phyloP scores from a whole-genome alignment of 116 monocot species.

The Papilionanthe hybrid region DNA sequence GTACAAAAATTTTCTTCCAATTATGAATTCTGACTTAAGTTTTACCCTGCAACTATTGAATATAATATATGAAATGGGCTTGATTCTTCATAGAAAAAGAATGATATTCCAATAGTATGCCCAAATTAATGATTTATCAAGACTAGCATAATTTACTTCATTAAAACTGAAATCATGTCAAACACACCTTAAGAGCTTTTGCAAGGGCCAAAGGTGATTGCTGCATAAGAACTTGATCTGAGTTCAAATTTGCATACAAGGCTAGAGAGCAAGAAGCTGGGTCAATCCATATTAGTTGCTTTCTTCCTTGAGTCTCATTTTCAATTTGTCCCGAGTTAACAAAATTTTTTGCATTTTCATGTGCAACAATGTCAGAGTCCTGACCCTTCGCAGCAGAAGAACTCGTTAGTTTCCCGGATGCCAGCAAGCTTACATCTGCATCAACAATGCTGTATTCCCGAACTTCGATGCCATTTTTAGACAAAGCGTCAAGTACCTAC shows the following conservation, averaged over 20 bases:
- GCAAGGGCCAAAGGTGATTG: constrained; percentile 90
- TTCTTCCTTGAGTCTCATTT: constrained; percentile 22
- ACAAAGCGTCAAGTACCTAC: constrained; percentile 52
- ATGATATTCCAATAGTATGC: neutral
- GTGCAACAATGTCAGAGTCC: constrained; percentile 1
- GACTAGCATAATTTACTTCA: neutral
- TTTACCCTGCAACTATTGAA: neutral
- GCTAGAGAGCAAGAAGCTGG: constrained; percentile 71
- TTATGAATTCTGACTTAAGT: constrained; percentile 5
- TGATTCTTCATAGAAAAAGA: neutral
- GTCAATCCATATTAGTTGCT: constrained; percentile 69
- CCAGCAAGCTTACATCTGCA: constrained; percentile 65
- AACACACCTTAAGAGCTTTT: constrained; percentile 87
- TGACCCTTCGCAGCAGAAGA: constrained; percentile 12
- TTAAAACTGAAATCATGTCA: constrained; percentile 2
- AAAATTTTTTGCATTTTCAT: constrained; percentile 6
- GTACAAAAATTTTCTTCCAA: neutral
- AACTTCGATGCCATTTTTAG: constrained; percentile 68
- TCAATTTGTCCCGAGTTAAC: neutral
- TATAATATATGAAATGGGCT: neutral
- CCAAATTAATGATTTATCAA: neutral
- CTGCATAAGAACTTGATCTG: constrained; percentile 53
- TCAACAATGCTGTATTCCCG: constrained; percentile 58
- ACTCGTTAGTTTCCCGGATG: constrained; percentile 52
- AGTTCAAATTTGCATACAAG: constrained; percentile 46